Evolutionary conservation across 2,329 filamentous ascomycete species (phyloP).

Genomic region (Fusarium sp.): DNA sequence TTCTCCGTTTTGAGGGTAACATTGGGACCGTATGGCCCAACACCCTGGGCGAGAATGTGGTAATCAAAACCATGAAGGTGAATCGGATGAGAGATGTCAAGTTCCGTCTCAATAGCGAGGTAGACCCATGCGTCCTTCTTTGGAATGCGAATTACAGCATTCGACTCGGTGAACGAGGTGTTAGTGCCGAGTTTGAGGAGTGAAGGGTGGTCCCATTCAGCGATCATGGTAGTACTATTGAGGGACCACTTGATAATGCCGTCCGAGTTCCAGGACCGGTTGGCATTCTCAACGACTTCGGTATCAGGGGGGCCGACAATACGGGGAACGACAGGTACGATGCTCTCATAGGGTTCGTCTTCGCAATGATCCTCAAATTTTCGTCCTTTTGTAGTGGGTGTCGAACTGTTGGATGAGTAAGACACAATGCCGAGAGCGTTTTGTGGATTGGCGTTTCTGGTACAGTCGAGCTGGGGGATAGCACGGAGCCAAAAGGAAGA

Average conservation of each 20-base stretch:
- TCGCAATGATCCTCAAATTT: conserved; percentile 46
- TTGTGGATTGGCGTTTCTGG: conserved; percentile 52
- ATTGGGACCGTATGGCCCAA: conserved; percentile 39
- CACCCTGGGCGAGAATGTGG: conserved; percentile 45
- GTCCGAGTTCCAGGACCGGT: conserved; percentile 43
- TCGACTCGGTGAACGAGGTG: conserved; percentile 36
- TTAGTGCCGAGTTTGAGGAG: conserved; percentile 41
- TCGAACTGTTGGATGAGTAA: conserved; percentile 49
- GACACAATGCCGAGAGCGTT: conserved; percentile 63
- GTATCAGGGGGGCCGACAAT: conserved; percentile 48
- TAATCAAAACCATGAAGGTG: conserved; percentile 55
- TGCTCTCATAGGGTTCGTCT: conserved; percentile 51
- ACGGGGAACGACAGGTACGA: conserved; percentile 52
- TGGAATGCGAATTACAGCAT: conserved; percentile 48
- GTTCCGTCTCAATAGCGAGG: conserved; percentile 45
- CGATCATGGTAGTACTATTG: conserved; percentile 49
- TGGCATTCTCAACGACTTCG: conserved; percentile 47
- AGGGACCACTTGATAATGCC: conserved; percentile 61
- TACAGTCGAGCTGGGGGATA: conserved; percentile 58
- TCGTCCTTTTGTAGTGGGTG: conserved; percentile 27
- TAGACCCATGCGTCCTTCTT: conserved; percentile 49
- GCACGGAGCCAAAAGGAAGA: conserved; percentile 63
- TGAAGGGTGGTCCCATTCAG: conserved; percentile 50
- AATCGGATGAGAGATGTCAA: conserved; percentile 50
- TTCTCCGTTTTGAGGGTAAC: conserved; percentile 50